Evolutionary conservation across 176 grass and related monocot species (phyloP), one percentile per base, ranked within the genome.

Genomic region (Aechmea fasciata): DNA sequence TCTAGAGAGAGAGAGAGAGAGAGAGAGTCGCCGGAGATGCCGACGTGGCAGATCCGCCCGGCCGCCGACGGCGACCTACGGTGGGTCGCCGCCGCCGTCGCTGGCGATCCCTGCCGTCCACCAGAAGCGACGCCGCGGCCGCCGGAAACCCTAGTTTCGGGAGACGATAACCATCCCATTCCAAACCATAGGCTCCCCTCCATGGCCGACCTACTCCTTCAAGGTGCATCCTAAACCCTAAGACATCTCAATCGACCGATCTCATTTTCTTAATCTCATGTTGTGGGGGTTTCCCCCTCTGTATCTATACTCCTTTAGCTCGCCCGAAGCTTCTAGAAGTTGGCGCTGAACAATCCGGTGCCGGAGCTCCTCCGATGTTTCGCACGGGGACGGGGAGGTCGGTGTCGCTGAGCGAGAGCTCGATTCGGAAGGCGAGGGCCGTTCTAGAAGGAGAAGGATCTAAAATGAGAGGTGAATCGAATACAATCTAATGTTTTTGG

Each of bases 391-490:
- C 48, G 49, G 85, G 78, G 66, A 75, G 69, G 59, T 9, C 73
- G 63, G 77, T 91, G 70, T 77, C 57, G 69, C 65, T 78, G 66
- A 92, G 82, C 65, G 81, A 92, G 79, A 75, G 54, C 74, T 83
- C 85, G 65, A 71, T 84, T 66, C 72, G 78, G 68, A 88, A 83
- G 71, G 88, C 81, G 73, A 74, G 47, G 62, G 10, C 22, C 52
- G 15, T 78, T 88, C 67, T 88, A 69, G 79, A 92, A 77, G 79
- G 85, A 57, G 47, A 80, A 76, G 65, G 85, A 76, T 65, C 61
- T 87, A 72, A 76, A 83, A 15, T 61, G 15, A 61, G 55, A 83
- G 85, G 85, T 80, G 76, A 63, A 33, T 80, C 75, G 50, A 50
- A 11, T 59, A 48, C 65, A 76, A 73, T 23, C 63, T 67, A 13